Conservation (phyloP, 176 grass and related monocot genomes). For the Ensete ventricosum region DNA sequence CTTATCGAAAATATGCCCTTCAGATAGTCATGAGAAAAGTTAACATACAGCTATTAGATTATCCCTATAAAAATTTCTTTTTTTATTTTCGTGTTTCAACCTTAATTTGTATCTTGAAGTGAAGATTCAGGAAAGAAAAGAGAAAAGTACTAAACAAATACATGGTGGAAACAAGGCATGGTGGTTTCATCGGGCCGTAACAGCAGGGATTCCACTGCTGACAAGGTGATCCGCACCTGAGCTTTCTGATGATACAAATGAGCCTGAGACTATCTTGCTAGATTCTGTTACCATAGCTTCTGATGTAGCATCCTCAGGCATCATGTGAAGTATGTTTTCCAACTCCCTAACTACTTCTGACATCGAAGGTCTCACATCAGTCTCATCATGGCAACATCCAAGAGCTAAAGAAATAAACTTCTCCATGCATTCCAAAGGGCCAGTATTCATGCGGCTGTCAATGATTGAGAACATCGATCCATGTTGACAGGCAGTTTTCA, state of each 20-base stretch:
- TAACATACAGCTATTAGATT: too few species aligned
- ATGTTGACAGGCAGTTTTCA: constrained; percentile 39
- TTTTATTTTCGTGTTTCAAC: too few species aligned
- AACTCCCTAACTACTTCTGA: constrained; percentile 67
- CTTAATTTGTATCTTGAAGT: too few species aligned
- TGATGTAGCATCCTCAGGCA: constrained; percentile 25
- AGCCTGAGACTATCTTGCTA: not conserved
- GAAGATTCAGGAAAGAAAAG: too few species aligned
- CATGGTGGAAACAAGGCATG: not conserved
- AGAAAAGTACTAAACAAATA: not conserved
- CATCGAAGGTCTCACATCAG: constrained; percentile 72
- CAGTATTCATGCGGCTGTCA: constrained; percentile 41
- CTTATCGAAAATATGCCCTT: too few species aligned
- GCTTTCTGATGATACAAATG: constrained; percentile 28
- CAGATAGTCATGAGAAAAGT: too few species aligned
- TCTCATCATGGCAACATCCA: constrained; percentile 59
- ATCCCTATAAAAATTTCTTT: too few species aligned
- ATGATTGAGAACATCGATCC: constrained; percentile 43
- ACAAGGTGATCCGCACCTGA: constrained; percentile 16
- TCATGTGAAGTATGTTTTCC: constrained; percentile 44
- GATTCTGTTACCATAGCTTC: constrained; percentile 11
- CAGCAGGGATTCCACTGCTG: not conserved
- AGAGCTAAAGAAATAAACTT: constrained; percentile 58
- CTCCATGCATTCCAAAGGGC: constrained; percentile 35
- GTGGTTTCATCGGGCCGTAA: not conserved